Percentiles rank a stretch among this genome's conserved stretches.
phyloP scores from a whole-genome alignment of 2,329 filamentous ascomycete genomes.

The Phaeoacremonium minimum region DNA sequence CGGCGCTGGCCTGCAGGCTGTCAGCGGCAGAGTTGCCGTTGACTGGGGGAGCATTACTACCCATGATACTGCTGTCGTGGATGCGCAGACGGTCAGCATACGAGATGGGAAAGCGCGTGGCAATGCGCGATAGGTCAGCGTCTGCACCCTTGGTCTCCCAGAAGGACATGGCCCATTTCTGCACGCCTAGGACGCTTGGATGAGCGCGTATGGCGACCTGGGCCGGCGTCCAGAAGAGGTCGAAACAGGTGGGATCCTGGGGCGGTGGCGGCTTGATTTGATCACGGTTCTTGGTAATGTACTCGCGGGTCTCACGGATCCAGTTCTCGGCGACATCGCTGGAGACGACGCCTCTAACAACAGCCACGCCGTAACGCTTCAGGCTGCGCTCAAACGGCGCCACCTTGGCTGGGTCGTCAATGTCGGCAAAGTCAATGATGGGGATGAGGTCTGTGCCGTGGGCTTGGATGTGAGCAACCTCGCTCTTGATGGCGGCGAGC shows the following conservation, averaged over 20 bases:
- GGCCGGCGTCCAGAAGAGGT: constrained; percentile 70
- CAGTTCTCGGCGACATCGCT: constrained; percentile 49
- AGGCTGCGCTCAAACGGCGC: constrained; percentile 52
- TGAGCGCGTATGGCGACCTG: constrained; percentile 66
- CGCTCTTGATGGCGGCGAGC: constrained; percentile 43
- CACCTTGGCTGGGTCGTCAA: constrained; percentile 41
- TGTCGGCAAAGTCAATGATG: constrained; percentile 48
- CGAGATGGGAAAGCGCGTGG: constrained; percentile 57
- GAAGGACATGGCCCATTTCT: constrained; percentile 62
- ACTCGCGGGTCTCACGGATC: constrained; percentile 56
- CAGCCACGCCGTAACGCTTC: constrained; percentile 58
- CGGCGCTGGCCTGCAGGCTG: constrained; percentile 22
- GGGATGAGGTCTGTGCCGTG: constrained; percentile 50
- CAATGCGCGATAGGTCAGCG: constrained; percentile 43
- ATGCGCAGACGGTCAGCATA: constrained; percentile 69
- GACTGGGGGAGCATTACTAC: constrained; percentile 18
- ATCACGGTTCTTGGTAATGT: constrained; percentile 45
- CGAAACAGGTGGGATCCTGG: constrained; percentile 65
- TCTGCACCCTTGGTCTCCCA: constrained; percentile 52
- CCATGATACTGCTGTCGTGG: constrained; percentile 42
- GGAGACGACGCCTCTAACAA: constrained; percentile 62
- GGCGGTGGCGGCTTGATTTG: constrained; percentile 50
- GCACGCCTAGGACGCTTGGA: constrained; percentile 57
- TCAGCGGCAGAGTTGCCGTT: constrained; percentile 21
- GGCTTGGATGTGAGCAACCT: constrained; percentile 47